Conservation (phyloP, 306 rosid genomes). For the Prosopis cineraria region DNA sequence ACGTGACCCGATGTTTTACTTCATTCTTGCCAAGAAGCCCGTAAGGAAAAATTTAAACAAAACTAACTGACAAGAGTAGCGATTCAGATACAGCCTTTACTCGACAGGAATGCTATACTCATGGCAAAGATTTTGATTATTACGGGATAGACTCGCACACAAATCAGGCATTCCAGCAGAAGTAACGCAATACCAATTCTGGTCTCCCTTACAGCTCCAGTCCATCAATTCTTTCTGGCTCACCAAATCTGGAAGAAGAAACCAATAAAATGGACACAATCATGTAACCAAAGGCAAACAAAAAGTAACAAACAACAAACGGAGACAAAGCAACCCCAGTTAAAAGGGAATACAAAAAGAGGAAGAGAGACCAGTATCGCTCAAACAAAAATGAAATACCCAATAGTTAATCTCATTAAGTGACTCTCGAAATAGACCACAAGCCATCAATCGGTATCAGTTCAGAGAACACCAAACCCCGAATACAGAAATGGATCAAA, state of each 20-base stretch:
- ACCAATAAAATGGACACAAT: slow-evolving; percentile 27
- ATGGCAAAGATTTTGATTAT: slow-evolving; percentile 42
- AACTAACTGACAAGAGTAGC: slow-evolving; percentile 31
- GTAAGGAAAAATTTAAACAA: slow-evolving; percentile 24
- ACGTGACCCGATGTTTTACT: slow-evolving; percentile 31
- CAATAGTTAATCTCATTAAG: slow-evolving; percentile 20
- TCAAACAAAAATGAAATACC: background rate
- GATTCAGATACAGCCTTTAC: slow-evolving; percentile 28
- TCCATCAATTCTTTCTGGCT: slow-evolving; percentile 56
- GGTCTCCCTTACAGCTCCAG: slow-evolving; percentile 64
- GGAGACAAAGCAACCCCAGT: slow-evolving; percentile 19
- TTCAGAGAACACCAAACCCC: background rate
- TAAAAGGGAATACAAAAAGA: background rate
- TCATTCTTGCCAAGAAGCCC: slow-evolving; percentile 5
- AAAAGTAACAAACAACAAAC: background rate
- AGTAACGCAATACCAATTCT: slow-evolving; percentile 49
- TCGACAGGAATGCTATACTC: slow-evolving; percentile 44
- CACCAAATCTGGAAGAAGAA: slow-evolving; percentile 46
- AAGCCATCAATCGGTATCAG: slow-evolving; percentile 2
- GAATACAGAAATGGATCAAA: slow-evolving; percentile 31
- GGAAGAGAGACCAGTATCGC: background rate
- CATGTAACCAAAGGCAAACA: background rate
- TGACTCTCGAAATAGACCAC: background rate
- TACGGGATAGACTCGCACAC: background rate
- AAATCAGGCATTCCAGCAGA: slow-evolving; percentile 17